phyloP scores from a whole-genome alignment of 2,329 filamentous ascomycete species.

The Aspergillus proliferans region DNA sequence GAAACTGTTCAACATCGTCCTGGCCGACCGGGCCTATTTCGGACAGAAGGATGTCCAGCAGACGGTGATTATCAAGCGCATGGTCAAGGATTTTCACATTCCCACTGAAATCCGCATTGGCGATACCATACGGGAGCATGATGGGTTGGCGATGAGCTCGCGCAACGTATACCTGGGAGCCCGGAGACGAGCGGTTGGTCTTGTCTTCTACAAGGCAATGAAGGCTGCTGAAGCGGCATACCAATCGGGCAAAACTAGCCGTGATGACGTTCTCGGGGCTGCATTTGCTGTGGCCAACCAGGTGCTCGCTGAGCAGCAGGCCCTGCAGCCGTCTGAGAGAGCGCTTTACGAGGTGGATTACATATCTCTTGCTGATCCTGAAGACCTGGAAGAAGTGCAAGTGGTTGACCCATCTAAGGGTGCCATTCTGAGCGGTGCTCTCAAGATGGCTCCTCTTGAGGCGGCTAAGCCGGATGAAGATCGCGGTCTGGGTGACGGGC shows the following conservation, averaged over 20 bases:
- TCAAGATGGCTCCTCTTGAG: constrained; percentile 83
- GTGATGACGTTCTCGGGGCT: constrained; percentile 64
- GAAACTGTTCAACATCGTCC: constrained; percentile 81
- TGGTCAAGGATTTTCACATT: constrained; percentile 83
- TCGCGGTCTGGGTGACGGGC: constrained; percentile 61
- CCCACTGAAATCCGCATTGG: constrained; percentile 68
- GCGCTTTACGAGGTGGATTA: constrained; percentile 83
- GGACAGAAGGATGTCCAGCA: constrained; percentile 98
- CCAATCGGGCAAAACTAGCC: constrained; percentile 45
- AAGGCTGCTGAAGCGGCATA: constrained; percentile 65
- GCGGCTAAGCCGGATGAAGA: constrained; percentile 64
- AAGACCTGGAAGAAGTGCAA: constrained; percentile 72
- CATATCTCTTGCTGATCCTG: constrained; percentile 79
- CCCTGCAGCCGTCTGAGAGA: constrained; percentile 53
- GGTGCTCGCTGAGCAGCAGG: constrained; percentile 56
- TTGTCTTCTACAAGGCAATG: constrained; percentile 65
- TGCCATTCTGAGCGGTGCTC: constrained; percentile 79
- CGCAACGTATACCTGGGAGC: constrained; percentile 87
- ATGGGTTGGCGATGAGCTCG: constrained; percentile 86
- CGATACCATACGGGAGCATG: constrained; percentile 66
- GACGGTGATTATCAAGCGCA: constrained; percentile 76
- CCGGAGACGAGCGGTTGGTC: constrained; percentile 64
- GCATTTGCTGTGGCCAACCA: constrained; percentile 57
- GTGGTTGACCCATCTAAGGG: constrained; percentile 63
- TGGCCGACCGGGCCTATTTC: constrained; percentile 78